These are phyloP conservation scores for Rheum nobile DNA, from an alignment of 148 eudicot genomes.

Conservation along the genomic window DNA sequence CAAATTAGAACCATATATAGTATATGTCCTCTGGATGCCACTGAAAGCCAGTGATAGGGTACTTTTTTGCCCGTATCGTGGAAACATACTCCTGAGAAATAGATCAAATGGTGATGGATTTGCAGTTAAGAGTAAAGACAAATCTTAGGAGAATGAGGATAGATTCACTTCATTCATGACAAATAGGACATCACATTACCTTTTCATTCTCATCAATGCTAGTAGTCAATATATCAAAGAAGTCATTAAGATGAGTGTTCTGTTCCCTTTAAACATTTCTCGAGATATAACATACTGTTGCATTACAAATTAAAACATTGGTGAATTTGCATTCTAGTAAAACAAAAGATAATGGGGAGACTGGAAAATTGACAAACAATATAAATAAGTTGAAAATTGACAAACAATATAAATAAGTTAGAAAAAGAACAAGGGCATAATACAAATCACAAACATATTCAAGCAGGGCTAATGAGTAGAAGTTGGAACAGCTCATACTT, in stretches of 20 bases:
- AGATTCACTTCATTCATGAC: neutral
- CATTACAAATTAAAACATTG: conserved; percentile 8
- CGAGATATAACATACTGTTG: conserved; percentile 87
- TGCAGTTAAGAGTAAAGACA: neutral
- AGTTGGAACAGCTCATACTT: neutral
- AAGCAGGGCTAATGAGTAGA: neutral
- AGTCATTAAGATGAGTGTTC: conserved; percentile 35
- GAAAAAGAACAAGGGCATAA: neutral
- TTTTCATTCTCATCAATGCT: conserved; percentile 60
- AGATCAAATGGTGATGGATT: conserved; percentile 2
- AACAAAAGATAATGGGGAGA: neutral
- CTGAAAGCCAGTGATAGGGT: conserved; percentile 88
- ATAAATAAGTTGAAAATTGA: too few relatives aligned
- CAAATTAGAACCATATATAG: conserved; percentile 11
- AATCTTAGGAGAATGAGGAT: neutral
- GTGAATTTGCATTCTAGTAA: neutral
- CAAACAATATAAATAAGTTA: too few relatives aligned
- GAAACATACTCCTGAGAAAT: conserved; percentile 75
- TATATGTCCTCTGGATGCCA: conserved; percentile 99
- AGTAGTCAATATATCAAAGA: conserved; percentile 73
- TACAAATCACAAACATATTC: neutral
- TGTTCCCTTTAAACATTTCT: conserved; percentile 45
- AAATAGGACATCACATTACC: conserved; percentile 27
- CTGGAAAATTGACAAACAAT: neutral
- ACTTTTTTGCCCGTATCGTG: conserved; percentile 55